Conservation (phyloP, 305 asterid genomes). For the Fraxinus sp. region DNA sequence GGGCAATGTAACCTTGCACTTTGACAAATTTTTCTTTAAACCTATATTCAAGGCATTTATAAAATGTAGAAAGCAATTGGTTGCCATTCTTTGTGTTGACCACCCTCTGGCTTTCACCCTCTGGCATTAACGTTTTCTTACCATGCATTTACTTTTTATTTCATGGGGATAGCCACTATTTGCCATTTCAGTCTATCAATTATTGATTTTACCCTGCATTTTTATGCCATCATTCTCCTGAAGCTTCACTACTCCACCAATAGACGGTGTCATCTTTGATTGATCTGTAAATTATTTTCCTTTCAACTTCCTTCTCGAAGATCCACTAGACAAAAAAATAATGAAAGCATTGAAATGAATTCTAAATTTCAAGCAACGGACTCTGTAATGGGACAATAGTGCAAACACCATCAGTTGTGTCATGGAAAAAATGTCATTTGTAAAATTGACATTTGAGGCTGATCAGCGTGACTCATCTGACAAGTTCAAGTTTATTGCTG, state of each 20-base stretch:
- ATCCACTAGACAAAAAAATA: background rate
- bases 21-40: constrained; percentile 8
- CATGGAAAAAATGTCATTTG: background rate
- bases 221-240: background rate
- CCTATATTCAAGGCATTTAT: constrained; percentile 2
- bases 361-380: background rate
- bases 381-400: background rate
- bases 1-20: constrained; percentile 5
- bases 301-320: background rate
- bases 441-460: background rate
- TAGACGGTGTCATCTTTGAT: background rate
- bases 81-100: background rate
- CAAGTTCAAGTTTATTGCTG: background rate
- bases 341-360: background rate
- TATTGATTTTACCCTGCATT: background rate
- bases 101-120: background rate
- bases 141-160: background rate
- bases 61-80: background rate
- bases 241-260: background rate
- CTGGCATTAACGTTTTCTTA: background rate
- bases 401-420: background rate
- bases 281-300: background rate
- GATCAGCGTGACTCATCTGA: background rate
- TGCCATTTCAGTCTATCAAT: background rate
- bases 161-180: background rate